These are phyloP conservation scores for Cephaloascus albidus DNA, from an alignment of 805 yeast species.

Conservation along the genomic window DNA sequence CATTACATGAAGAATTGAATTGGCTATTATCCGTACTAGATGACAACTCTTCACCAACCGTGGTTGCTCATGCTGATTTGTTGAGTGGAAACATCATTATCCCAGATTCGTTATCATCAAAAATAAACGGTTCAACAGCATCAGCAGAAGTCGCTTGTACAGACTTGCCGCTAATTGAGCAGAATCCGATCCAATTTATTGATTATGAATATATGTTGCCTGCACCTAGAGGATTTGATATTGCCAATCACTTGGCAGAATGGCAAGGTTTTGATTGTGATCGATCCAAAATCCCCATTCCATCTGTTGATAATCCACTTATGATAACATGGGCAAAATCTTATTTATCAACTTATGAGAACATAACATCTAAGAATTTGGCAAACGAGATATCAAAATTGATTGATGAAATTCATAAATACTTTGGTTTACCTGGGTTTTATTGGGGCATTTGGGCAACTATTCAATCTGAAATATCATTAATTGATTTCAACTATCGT, in stretches of 20 bases:
- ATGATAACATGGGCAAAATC: conserved; percentile 50
- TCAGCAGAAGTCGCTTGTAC: conserved; percentile 2
- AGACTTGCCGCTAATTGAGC: conserved; percentile 5
- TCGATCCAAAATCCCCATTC: conserved; percentile 46
- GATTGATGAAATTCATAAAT: conserved; percentile 45
- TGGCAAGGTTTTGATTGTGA: conserved; percentile 82
- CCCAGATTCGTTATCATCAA: conserved; percentile 27
- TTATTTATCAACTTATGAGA: conserved; percentile 30
- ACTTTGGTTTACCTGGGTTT: conserved; percentile 75
- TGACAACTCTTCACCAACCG: conserved; percentile 37
- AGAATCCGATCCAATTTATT: conserved; percentile 44
- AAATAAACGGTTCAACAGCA: background rate
- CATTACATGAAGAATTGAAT: conserved; percentile 38
- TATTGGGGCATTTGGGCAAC: conserved; percentile 85
- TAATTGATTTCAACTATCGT: conserved; percentile 65
- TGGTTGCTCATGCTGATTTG: conserved; percentile 64
- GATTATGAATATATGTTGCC: conserved; percentile 69
- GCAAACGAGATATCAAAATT: conserved; percentile 25
- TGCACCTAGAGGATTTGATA: conserved; percentile 67
- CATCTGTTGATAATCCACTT: conserved; percentile 28
- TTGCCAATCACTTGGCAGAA: conserved; percentile 67
- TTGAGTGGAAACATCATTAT: conserved; percentile 66
- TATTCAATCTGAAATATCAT: conserved; percentile 59
- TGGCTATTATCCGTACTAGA: conserved; percentile 40
- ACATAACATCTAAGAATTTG: conserved; percentile 9